Evolutionary conservation across 345 rosid genomes (phyloP).

Genomic region (Camelina hispida): DNA sequence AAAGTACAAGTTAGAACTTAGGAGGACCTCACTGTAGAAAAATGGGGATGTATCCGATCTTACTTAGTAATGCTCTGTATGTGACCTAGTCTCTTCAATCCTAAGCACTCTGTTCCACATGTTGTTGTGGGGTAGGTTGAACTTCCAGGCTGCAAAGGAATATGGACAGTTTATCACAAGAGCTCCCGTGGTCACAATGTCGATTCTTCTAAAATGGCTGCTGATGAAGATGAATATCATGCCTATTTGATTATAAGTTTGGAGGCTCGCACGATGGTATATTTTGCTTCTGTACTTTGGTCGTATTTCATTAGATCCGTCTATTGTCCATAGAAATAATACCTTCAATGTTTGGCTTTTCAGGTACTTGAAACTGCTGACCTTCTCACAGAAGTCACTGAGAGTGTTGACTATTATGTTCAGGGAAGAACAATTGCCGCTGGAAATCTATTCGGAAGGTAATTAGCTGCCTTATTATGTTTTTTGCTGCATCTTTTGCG

Average conservation of each 20-base stretch:
- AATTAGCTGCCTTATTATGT: slow-evolving; percentile 21
- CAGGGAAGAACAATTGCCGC: slow-evolving; percentile 97
- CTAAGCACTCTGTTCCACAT: slow-evolving; percentile 29
- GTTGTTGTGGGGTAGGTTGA: slow-evolving; percentile 67
- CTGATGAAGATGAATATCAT: slow-evolving; percentile 88
- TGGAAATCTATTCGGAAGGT: slow-evolving; percentile 99
- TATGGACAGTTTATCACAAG: slow-evolving; percentile 99
- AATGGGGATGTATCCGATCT: slow-evolving; percentile 21
- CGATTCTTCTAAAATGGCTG: slow-evolving; percentile 71
- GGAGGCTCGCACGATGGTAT: slow-evolving; percentile 97
- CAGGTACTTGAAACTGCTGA: slow-evolving; percentile 99
- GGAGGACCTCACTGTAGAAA: background rate
- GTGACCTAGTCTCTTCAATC: slow-evolving; percentile 20
- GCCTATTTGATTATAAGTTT: slow-evolving; percentile 96
- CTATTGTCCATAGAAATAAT: slow-evolving; percentile 15
- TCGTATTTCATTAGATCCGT: slow-evolving; percentile 20
- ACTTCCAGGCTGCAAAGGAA: slow-evolving; percentile 94
- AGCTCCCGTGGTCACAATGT: slow-evolving; percentile 69
- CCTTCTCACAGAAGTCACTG: slow-evolving; percentile 96
- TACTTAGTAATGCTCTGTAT: slow-evolving; percentile 15
- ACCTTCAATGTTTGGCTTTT: slow-evolving; percentile 27
- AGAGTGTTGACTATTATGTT: slow-evolving; percentile 96
- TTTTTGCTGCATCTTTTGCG: slow-evolving; percentile 34
- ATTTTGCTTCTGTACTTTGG: slow-evolving; percentile 27
- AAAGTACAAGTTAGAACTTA: background rate